Conservation (phyloP, 257 asterid species). For the Nicotiana attenuata region DNA sequence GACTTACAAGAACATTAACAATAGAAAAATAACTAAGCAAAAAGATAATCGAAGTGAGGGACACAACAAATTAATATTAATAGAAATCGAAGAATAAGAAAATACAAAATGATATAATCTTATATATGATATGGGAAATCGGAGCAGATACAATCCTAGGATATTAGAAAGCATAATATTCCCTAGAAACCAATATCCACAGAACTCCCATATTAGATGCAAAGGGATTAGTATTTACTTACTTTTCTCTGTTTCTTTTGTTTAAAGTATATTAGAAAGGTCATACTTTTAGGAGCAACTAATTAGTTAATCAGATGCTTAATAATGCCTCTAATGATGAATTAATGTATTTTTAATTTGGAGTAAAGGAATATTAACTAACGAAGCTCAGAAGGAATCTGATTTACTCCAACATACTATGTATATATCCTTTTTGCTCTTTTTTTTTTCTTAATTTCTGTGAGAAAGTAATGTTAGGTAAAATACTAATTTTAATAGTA, state of each 20-base stretch:
- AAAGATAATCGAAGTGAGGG: no score
- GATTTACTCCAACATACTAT: neutral
- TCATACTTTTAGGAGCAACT: neutral
- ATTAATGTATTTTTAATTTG: neutral
- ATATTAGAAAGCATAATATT: neutral
- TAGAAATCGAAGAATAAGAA: no score
- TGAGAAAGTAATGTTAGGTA: no score
- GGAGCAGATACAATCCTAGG: no score
- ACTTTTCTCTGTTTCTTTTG: neutral
- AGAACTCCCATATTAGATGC: neutral
- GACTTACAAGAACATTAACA: no score
- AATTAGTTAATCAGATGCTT: no score
- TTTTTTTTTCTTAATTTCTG: neutral
- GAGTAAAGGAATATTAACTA: neutral
- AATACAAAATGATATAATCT: no score
- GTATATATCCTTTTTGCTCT: neutral
- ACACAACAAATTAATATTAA: no score
- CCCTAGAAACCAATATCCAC: neutral
- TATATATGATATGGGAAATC: no score
- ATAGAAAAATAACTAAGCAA: no score
- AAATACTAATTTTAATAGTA: no score
- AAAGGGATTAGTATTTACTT: neutral
- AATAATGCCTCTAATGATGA: neutral
- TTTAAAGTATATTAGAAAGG: neutral
- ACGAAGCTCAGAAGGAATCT: neutral